Evolutionary conservation across 2,329 filamentous ascomycete genomes (phyloP).

Genomic region (Metarhizium brunneum): DNA sequence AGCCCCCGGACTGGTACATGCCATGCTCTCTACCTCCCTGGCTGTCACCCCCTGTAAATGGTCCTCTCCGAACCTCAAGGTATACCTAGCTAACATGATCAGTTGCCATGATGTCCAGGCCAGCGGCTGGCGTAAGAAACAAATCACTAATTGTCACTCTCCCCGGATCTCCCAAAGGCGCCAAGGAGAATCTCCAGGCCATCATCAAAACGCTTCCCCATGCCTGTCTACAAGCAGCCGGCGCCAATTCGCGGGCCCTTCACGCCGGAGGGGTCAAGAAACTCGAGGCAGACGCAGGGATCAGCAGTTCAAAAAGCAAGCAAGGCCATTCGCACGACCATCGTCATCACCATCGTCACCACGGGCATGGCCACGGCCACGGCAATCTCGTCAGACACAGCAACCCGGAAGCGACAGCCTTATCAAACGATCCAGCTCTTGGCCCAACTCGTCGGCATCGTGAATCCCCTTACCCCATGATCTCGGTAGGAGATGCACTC

Average conservation of each 20-base stretch:
- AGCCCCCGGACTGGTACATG: conserved; percentile 86
- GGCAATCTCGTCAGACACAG: conserved; percentile 66
- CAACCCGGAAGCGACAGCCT: conserved; percentile 15
- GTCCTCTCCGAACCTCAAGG: background rate
- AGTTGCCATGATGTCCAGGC: conserved; percentile 96
- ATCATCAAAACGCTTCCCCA: conserved; percentile 87
- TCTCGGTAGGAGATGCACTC: conserved; percentile 75
- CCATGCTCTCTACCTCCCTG: conserved; percentile 80
- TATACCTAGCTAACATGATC: background rate
- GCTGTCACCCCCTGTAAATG: conserved; percentile 79
- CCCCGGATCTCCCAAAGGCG: conserved; percentile 90
- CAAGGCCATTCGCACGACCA: conserved; percentile 29
- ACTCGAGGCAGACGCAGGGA: conserved; percentile 73
- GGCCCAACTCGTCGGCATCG: conserved; percentile 65
- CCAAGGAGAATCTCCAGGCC: conserved; percentile 84
- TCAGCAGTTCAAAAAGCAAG: conserved; percentile 30
- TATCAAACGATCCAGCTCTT: conserved; percentile 50
- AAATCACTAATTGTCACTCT: conserved; percentile 78
- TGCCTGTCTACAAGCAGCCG: conserved; percentile 83
- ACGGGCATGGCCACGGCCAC: conserved; percentile 34
- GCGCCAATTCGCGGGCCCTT: conserved; percentile 67
- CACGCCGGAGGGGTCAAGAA: conserved; percentile 76
- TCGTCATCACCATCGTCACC: conserved; percentile 34
- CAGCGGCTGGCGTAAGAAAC: conserved; percentile 79
- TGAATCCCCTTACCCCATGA: conserved; percentile 86